Base-by-base conservation (phyloP, 805 yeast genomes). In the Nakazawaea wickerhamii region DNA sequence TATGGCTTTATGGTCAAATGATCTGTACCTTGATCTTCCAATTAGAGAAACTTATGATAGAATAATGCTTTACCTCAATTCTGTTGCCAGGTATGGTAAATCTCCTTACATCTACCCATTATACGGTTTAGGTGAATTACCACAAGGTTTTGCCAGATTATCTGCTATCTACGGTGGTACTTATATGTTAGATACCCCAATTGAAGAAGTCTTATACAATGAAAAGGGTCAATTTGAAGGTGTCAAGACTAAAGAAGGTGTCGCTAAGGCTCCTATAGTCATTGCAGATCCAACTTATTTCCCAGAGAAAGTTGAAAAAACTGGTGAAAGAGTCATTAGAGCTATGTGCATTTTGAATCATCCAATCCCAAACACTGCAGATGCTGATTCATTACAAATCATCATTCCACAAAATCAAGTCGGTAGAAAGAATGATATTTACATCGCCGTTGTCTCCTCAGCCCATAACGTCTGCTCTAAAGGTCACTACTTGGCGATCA, bases 111-210 rank as follows among this genome's bases (percentile, higher is more conserved):
- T 93, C 48, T 93, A 93, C 60, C 99, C 99, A 37, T 70, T 91
- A 56, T 93, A 93, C 59, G 99, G 99, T 6, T 74, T 93, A 45
- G 99, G 99, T 40, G 99, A 93, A 64, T 73, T 93, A 47, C 99
- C 99, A n/a, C 99, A 93, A 67, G 99, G 97, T 7, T 93, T 93
- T 69, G 97, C 98, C 9, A 77, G 99, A 61, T 77, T 93, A 48
- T 82, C 95, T 40, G 99, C 99, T 20, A 91, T 93, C 51, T 89
- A 93, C 59, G 99, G 99, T 50, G 99, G 99, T 57, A 91, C 98
- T 15, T 93, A 89, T 61, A 93, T 93, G 99, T 77, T 93, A 58
- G 96, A 89, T 60, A 91, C 95, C 25, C 96, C 97, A 37, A 80
- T 93, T 49, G 95, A 93, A 48, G 95, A 91, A 65, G 75, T 90